Conservation (phyloP, 176 grass and related monocot species). For the Musa acuminata region DNA sequence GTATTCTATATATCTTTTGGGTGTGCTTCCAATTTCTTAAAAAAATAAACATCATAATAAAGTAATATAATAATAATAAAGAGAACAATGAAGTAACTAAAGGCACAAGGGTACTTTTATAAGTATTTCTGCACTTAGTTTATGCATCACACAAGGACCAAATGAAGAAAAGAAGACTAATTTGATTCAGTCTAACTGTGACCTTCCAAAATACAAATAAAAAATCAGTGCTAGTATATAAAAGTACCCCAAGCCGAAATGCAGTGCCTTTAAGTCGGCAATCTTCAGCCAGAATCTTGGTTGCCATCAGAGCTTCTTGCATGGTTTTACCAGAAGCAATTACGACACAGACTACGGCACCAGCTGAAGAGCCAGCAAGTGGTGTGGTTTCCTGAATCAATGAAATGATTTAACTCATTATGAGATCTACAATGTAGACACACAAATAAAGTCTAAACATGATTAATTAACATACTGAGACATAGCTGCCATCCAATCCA, state of each 20-base stretch:
- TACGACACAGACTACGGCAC: conserved; percentile 94
- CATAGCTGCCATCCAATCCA: not conserved
- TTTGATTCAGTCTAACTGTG: not conserved
- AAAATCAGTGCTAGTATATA: not conserved
- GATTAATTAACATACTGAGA: not conserved
- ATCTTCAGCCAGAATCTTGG: conserved; percentile 72
- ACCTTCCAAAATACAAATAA: not conserved
- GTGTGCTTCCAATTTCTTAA: not conserved
- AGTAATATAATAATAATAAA: not conserved
- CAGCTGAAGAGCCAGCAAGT: conserved; percentile 95
- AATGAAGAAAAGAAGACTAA: not conserved
- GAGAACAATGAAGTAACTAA: not conserved
- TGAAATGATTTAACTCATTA: not conserved
- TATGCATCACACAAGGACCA: not conserved
- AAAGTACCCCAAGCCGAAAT: conserved; percentile 80
- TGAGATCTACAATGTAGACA: not conserved
- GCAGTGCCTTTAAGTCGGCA: conserved; percentile 77
- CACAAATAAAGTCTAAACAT: too few species aligned
- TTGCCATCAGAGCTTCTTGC: conserved; percentile 68
- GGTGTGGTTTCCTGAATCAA: conserved; percentile 66
- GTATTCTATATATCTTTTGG: not conserved
- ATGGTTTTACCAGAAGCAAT: conserved; percentile 83
- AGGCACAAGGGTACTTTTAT: not conserved
- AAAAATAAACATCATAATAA: not conserved
- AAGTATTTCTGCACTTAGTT: not conserved